phyloP scores from a whole-genome alignment of 768 basidiomycete species.

The Leccinum ochraceum region DNA sequence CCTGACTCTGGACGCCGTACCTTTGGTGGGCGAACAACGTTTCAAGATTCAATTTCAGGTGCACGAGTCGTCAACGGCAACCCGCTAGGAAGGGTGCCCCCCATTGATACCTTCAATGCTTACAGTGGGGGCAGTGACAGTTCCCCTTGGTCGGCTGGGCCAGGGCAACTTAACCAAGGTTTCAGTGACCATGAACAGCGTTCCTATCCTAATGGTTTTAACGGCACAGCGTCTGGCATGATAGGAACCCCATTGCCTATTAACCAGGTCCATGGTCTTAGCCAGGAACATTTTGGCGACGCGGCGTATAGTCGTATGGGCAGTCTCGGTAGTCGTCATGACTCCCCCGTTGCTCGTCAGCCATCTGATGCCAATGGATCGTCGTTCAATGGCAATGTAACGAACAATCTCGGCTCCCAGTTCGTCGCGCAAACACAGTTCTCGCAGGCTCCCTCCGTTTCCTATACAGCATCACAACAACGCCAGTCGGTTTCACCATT shows the following conservation, averaged over 20 bases:
- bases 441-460: constrained; percentile 22
- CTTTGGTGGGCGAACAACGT: constrained; percentile 37
- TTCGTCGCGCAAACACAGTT: constrained; percentile 20
- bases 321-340: constrained; percentile 22
- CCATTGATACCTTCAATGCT: constrained; percentile 41
- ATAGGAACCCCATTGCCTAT: constrained; percentile 21
- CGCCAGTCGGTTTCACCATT: constrained; percentile 25
- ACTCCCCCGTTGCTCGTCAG: constrained; percentile 25
- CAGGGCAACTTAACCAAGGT: constrained; percentile 23
- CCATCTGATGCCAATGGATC: constrained; percentile 27
- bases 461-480: constrained; percentile 23
- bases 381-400: constrained; percentile 17
- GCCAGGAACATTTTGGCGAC: constrained; percentile 31
- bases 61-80: constrained; percentile 37
- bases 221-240: constrained; percentile 19
- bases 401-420: constrained; percentile 25
- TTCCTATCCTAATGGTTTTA: constrained; percentile 30
- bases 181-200: constrained; percentile 24
- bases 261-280: constrained; percentile 23
- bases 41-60: constrained; percentile 45
- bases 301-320: constrained; percentile 25
- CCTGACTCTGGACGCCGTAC: constrained; percentile 36
- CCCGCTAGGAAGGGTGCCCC: constrained; percentile 32
- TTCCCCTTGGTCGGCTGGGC: constrained; percentile 38
- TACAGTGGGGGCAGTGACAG: constrained; percentile 34